Percentiles rank a stretch among this genome's conserved stretches.
phyloP scores from a whole-genome alignment of 306 rosid species.

The Ceratonia siliqua region DNA sequence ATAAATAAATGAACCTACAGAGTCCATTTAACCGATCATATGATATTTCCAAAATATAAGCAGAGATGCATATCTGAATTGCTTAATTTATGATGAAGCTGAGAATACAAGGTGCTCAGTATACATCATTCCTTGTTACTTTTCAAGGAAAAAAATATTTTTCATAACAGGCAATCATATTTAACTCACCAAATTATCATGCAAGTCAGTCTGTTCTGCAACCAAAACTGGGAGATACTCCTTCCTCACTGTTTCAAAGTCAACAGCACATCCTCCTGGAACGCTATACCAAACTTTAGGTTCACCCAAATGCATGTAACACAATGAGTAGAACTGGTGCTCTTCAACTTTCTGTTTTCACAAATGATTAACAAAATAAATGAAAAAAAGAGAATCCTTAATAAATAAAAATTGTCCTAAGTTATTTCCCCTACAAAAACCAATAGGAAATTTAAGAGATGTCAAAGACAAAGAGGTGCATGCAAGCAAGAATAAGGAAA shows the following conservation, averaged over 20 bases:
- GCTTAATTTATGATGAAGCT: conserved; percentile 24
- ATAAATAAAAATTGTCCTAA: too few relatives aligned
- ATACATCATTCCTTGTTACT: background rate
- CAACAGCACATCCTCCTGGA: conserved; percentile 53
- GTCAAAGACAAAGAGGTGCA: conserved; percentile 11
- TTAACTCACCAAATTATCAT: conserved; percentile 59
- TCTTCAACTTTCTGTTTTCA: conserved; percentile 75
- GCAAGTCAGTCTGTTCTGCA: conserved; percentile 39
- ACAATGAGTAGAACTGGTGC: conserved; percentile 68
- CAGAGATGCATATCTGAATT: conserved; percentile 21
- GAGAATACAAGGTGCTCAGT: conserved; percentile 10
- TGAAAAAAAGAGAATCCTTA: conserved; percentile 4
- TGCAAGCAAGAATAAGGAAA: conserved; percentile 7
- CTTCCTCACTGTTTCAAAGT: conserved; percentile 54
- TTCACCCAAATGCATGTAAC: conserved; percentile 75
- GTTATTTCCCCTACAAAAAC: conserved; percentile 17
- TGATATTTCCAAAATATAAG: conserved; percentile 9
- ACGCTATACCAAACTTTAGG: conserved; percentile 79
- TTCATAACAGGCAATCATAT: conserved; percentile 15
- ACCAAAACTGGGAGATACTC: conserved; percentile 42
- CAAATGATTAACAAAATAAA: conserved; percentile 10
- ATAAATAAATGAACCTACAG: conserved; percentile 8
- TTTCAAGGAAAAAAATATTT: conserved; percentile 11
- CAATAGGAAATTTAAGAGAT: background rate
- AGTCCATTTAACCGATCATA: conserved; percentile 17